These are phyloP conservation scores for Herpotrichia juniperi DNA, from an alignment of 2,329 filamentous ascomycete genomes.

Conservation along the genomic window DNA sequence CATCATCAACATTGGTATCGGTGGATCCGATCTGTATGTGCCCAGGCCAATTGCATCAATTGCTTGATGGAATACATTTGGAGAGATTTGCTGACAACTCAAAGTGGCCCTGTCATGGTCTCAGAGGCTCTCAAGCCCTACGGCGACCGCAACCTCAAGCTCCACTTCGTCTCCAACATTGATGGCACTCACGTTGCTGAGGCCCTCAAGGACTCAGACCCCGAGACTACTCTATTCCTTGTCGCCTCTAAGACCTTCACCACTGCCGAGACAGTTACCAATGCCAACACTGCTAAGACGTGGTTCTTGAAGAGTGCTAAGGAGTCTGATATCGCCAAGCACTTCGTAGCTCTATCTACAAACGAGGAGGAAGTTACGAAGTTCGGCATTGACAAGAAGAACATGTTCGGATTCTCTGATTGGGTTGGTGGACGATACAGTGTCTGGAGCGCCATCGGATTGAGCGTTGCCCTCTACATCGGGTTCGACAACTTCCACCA, in stretches of 20 bases:
- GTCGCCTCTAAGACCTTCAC: constrained; percentile 99
- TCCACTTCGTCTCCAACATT: constrained; percentile 99
- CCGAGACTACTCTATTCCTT: constrained; percentile 98
- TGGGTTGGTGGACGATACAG: constrained; percentile 99
- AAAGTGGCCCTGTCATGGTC: constrained; percentile 97
- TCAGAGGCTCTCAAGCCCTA: constrained; percentile 97
- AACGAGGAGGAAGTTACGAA: constrained; percentile 95
- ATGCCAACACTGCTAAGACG: constrained; percentile 93
- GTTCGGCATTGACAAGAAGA: constrained; percentile 98
- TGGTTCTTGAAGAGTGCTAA: constrained; percentile 93
- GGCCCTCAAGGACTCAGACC: constrained; percentile 84
- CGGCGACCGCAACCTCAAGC: constrained; percentile 80
- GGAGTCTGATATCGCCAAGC: constrained; percentile 87
- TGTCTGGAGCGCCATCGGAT: constrained; percentile 97
- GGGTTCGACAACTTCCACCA: constrained; percentile 97
- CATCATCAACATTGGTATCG: constrained; percentile 97
- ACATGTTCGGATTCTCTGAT: constrained; percentile 99
- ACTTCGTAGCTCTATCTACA: constrained; percentile 97
- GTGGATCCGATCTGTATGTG: constrained; percentile 94
- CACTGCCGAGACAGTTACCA: constrained; percentile 94
- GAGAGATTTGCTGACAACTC: constrained; percentile 28
- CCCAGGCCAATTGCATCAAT: neutral
- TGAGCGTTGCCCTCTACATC: constrained; percentile 93
- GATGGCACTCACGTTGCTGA: constrained; percentile 98
- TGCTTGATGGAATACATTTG: neutral